Evolutionary conservation across 352 stramenopile species (phyloP).

Genomic region (Aphanomyces stellatus): DNA sequence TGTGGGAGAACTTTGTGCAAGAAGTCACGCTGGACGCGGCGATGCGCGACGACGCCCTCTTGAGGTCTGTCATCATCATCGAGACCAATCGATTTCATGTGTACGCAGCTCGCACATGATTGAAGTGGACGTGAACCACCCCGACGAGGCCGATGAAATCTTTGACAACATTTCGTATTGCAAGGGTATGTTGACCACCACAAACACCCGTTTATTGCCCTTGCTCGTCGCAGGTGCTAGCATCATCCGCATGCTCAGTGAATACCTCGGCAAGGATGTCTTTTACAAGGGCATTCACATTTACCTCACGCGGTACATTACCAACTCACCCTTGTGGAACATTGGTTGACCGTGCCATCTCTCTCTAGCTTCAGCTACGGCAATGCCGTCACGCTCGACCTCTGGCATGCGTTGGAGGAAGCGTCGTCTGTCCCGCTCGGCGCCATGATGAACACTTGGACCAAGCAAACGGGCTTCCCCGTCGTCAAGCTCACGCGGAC

Average conservation of each 20-base stretch:
- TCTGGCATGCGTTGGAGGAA: conserved; percentile 92
- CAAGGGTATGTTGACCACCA: conserved; percentile 51
- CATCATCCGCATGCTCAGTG: conserved; percentile 61
- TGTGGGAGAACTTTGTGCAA: conserved; percentile 94
- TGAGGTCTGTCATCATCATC: conserved; percentile 32
- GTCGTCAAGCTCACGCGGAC: conserved; percentile 75
- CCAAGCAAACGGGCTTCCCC: conserved; percentile 92
- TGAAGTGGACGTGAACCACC: conserved; percentile 89
- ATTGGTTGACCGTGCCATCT: no score
- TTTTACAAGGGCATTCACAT: conserved; percentile 82
- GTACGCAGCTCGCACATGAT: conserved; percentile 87
- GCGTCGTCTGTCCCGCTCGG: conserved; percentile 84
- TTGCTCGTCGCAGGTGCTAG: conserved; percentile 31
- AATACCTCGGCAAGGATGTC: conserved; percentile 55
- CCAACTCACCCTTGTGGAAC: no score
- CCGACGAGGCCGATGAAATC: conserved; percentile 95
- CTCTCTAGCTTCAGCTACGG: conserved; percentile 81
- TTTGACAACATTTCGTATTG: conserved; percentile 97
- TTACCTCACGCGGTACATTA: conserved; percentile 83
- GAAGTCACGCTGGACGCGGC: conserved; percentile 59
- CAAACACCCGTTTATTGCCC: not conserved
- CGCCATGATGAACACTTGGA: conserved; percentile 92
- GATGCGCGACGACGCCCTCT: conserved; percentile 87
- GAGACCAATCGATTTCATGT: not conserved
- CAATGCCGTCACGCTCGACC: conserved; percentile 93